Evolutionary conservation across 225 moss, liverwort and hornwort genomes (phyloP).

Genomic region (Pleurozium schreberi): DNA sequence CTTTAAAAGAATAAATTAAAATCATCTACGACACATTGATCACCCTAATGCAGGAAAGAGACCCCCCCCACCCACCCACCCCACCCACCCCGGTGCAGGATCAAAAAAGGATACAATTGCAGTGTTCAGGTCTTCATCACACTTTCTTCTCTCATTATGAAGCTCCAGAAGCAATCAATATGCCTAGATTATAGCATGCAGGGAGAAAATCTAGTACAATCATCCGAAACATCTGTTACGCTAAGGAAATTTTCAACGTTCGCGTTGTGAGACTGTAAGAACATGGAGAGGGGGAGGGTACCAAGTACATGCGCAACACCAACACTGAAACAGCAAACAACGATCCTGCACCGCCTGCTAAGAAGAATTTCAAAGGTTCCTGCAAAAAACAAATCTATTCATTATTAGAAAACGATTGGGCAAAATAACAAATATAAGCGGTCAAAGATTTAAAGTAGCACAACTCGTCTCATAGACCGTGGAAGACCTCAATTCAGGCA

Average conservation of each 20-base stretch:
- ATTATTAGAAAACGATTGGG: background rate
- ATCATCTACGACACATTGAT: background rate
- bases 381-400: constrained; percentile 7
- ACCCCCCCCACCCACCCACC: no score
- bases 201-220: background rate
- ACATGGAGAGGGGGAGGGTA: constrained; percentile 17
- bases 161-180: background rate
- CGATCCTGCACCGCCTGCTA: constrained; percentile 58
- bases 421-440: background rate
- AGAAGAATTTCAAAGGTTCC: constrained; percentile 53
- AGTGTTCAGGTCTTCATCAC: background rate
- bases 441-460: background rate
- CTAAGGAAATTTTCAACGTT: background rate
- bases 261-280: background rate
- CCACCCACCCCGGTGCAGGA: background rate
- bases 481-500: background rate
- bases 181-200: background rate
- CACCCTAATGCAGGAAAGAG: background rate
- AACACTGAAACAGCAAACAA: constrained; percentile 54
- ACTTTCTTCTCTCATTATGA: background rate
- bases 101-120: background rate
- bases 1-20: background rate
- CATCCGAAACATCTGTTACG: background rate
- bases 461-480: background rate
- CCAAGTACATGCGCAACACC: constrained; percentile 71